Evolutionary conservation across 805 yeast genomes (phyloP).

Genomic region (Zygosaccharomyces bailii): DNA sequence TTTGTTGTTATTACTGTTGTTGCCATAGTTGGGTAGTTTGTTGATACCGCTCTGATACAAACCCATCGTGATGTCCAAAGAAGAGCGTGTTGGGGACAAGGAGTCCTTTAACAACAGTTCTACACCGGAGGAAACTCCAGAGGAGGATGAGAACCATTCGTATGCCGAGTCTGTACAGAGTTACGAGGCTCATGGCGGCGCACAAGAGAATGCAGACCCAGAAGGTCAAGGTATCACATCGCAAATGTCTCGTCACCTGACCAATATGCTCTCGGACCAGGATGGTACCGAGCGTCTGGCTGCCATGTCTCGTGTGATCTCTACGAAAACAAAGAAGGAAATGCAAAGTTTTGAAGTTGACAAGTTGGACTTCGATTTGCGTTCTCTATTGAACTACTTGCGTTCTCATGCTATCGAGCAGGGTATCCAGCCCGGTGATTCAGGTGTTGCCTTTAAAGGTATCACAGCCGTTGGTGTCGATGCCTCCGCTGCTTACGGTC

Average conservation of each 20-base stretch:
- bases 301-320: conserved; percentile 48
- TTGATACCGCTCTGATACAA: neutral
- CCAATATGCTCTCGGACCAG: conserved; percentile 34
- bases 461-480: conserved; percentile 48
- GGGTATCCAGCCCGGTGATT: conserved; percentile 46
- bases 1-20: too few relatives aligned
- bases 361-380: conserved; percentile 46
- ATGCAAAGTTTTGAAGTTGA: conserved; percentile 43
- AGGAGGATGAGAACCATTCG: conserved; percentile 18
- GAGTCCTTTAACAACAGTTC: conserved; percentile 19
- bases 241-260: conserved; percentile 33
- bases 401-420: conserved; percentile 40
- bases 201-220: conserved; percentile 10
- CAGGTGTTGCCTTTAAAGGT: conserved; percentile 49
- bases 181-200: conserved; percentile 13
- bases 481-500: conserved; percentile 51
- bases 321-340: conserved; percentile 47
- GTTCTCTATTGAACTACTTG: conserved; percentile 41
- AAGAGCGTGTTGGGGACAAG: conserved; percentile 20
- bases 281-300: conserved; percentile 42
- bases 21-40: neutral
- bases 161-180: conserved; percentile 29
- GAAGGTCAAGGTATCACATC: conserved; percentile 27
- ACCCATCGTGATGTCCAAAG: conserved; percentile 20
- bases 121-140: conserved; percentile 1